Evolutionary conservation across 306 rosid genomes (phyloP).

Genomic region (Prunus davidiana): DNA sequence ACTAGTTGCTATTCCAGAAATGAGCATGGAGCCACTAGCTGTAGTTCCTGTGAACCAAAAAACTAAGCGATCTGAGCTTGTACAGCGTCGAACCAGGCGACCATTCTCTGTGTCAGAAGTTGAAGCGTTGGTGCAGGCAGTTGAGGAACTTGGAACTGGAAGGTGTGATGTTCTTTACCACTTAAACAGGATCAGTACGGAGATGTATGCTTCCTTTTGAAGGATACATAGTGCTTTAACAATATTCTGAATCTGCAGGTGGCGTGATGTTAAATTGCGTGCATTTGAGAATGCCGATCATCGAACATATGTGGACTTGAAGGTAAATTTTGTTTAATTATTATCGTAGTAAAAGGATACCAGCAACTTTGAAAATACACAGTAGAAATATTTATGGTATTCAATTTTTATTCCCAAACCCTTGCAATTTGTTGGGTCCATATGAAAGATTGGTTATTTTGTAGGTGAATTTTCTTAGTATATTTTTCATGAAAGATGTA

Average conservation of each 20-base stretch:
- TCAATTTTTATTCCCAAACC: neutral
- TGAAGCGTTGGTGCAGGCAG: slow-evolving; percentile 86
- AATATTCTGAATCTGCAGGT: slow-evolving; percentile 45
- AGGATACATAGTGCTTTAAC: slow-evolving; percentile 22
- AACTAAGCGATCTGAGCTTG: slow-evolving; percentile 60
- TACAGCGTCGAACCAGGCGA: slow-evolving; percentile 90
- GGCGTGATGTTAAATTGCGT: slow-evolving; percentile 93
- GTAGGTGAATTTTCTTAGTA: too few species aligned
- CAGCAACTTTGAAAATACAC: too few species aligned
- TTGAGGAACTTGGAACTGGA: slow-evolving; percentile 96
- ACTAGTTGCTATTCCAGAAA: slow-evolving; percentile 51
- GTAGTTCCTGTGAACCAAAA: slow-evolving; percentile 63
- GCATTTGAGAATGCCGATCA: slow-evolving; percentile 89
- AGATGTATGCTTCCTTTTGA: neutral
- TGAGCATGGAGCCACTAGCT: slow-evolving; percentile 55
- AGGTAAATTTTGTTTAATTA: slow-evolving; percentile 45
- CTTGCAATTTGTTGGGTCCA: too few species aligned
- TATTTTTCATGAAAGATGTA: too few species aligned
- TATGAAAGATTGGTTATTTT: too few species aligned
- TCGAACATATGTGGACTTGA: slow-evolving; percentile 92
- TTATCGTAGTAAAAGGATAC: neutral
- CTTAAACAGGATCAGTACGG: neutral
- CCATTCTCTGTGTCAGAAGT: slow-evolving; percentile 94
- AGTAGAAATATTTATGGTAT: neutral
- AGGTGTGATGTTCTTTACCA: slow-evolving; percentile 48